Conservation (phyloP, 768 basidiomycete species). For the Hygrocybe coccinea region DNA sequence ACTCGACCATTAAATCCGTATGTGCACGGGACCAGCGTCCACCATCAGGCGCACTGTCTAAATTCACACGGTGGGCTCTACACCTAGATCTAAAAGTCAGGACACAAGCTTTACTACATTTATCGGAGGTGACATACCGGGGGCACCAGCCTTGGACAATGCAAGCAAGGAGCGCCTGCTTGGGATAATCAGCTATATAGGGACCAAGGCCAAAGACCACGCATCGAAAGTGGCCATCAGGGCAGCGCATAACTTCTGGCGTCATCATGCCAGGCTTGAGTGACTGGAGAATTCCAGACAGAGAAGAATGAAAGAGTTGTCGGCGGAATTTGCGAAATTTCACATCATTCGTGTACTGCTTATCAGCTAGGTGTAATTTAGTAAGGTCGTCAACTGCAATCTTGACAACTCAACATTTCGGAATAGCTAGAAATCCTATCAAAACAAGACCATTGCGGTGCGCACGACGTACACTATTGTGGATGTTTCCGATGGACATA, state of each 20-base stretch:
- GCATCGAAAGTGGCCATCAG: conserved; percentile 27
- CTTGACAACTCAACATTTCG: conserved; percentile 25
- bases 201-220: conserved; percentile 31
- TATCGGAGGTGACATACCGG: too few relatives aligned
- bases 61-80: too few relatives aligned
- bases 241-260: conserved; percentile 20
- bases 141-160: conserved; percentile 35
- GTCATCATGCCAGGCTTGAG: conserved; percentile 23
- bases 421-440: conserved; percentile 32
- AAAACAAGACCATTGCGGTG: conserved; percentile 30
- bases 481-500: conserved; percentile 25
- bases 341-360: conserved; percentile 10
- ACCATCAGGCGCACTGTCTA: too few relatives aligned
- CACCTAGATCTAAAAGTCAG: too few relatives aligned
- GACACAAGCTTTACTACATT: too few relatives aligned
- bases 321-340: conserved; percentile 24
- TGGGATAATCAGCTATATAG: conserved; percentile 40
- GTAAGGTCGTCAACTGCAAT: not conserved
- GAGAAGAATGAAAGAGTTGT: conserved; percentile 29
- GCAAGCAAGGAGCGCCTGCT: conserved; percentile 30
- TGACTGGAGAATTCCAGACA: conserved; percentile 19
- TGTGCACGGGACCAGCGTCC: too few relatives aligned
- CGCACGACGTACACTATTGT: conserved; percentile 25
- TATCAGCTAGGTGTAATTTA: not conserved
- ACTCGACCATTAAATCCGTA: too few relatives aligned